These are phyloP conservation scores for Phytophthora podocarpi DNA, from an alignment of 352 stramenopile genomes.

Conservation along the genomic window DNA sequence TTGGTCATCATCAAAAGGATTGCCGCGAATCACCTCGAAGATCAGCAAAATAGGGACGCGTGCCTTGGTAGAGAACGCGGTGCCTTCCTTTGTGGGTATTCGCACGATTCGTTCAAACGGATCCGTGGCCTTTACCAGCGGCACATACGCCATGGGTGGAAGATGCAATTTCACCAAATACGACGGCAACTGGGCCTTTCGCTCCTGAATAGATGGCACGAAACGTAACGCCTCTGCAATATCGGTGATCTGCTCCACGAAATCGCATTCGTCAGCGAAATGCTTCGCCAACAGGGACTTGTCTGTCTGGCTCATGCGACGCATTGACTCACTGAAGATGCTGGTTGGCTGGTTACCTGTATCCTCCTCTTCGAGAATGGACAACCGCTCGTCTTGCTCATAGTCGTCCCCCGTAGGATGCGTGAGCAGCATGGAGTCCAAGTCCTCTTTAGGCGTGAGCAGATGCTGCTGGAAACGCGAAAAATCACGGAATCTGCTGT, in stretches of 20 bases:
- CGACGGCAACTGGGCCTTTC: conserved; percentile 77
- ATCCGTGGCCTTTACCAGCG: conserved; percentile 86
- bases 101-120: conserved; percentile 88
- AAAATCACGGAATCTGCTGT: conserved; percentile 85
- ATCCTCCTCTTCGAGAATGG: conserved; percentile 72
- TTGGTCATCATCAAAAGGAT: conserved; percentile 62
- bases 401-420: conserved; percentile 44
- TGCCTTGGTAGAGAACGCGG: conserved; percentile 87
- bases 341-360: conserved; percentile 72
- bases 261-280: conserved; percentile 88
- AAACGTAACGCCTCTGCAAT: conserved; percentile 86
- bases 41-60: conserved; percentile 88
- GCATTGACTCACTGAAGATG: conserved; percentile 70
- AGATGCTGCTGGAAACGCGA: conserved; percentile 89
- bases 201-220: conserved; percentile 77
- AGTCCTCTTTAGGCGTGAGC: conserved; percentile 73
- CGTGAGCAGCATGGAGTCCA: conserved; percentile 50
- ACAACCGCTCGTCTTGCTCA: conserved; percentile 45
- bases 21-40: conserved; percentile 87
- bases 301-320: conserved; percentile 80
- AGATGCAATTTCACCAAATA: conserved; percentile 86
- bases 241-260: conserved; percentile 90
- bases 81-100: conserved; percentile 87
- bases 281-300: conserved; percentile 84
- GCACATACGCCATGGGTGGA: conserved; percentile 89